Conservation (phyloP, 139 green algal species). For the Nannochloris sp. region DNA sequence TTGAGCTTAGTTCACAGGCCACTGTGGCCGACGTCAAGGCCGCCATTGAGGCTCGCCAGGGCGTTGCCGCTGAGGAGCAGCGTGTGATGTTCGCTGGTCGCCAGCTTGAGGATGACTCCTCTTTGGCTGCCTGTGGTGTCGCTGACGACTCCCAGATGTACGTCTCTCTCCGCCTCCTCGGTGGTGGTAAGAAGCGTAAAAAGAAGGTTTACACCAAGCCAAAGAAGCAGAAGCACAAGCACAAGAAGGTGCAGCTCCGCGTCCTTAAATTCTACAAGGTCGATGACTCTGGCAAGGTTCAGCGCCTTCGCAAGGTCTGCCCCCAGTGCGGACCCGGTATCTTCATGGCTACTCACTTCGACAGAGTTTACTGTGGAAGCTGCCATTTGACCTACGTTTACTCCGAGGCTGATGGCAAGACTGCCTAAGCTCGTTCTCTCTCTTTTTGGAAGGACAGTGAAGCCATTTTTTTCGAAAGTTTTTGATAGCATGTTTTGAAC, state of each 20-base stretch:
- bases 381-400: slow-evolving; percentile 75
- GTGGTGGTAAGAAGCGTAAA: slow-evolving; percentile 99
- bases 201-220: slow-evolving; percentile 99
- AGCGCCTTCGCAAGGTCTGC: slow-evolving; percentile 94
- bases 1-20: slow-evolving; percentile 52
- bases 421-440: not conserved
- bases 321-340: slow-evolving; percentile 89
- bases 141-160: slow-evolving; percentile 76
- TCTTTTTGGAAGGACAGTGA: no score
- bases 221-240: slow-evolving; percentile 99
- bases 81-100: slow-evolving; percentile 72
- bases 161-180: slow-evolving; percentile 77
- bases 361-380: slow-evolving; percentile 96
- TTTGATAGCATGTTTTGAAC: no score
- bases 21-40: slow-evolving; percentile 78
- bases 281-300: slow-evolving; percentile 94
- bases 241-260: slow-evolving; percentile 91
- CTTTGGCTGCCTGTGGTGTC: slow-evolving; percentile 65
- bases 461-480: no score
- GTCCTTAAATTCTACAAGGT: slow-evolving; percentile 85
- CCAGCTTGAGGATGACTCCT: slow-evolving; percentile 57
- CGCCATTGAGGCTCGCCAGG: slow-evolving; percentile 59
- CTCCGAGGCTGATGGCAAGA: slow-evolving; percentile 15
- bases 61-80: slow-evolving; percentile 61
- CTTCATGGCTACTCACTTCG: slow-evolving; percentile 98